Evolutionary conservation across 495 filamentous ascomycete species (phyloP), one percentile per base, ranked within the genome.

Genomic region (Hamigera avellanea): DNA sequence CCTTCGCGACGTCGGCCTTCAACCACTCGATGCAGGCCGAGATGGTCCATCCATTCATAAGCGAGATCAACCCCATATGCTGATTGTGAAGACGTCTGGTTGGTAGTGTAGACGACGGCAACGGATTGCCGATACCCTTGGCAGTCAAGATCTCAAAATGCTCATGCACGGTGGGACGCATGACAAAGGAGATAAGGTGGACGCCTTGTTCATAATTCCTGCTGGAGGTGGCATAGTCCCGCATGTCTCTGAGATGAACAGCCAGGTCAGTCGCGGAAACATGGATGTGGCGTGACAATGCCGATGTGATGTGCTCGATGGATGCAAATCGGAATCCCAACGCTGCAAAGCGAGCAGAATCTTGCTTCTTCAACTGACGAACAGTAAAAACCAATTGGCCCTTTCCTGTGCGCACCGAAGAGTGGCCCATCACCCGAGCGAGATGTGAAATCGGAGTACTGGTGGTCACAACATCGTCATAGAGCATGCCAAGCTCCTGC

Each of bases 301-400:
- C 69, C 3, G 68, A 69, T 8, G 72, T 63, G n/a, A 94, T 75
- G 32, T 86, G 80, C 15, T 70, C 66, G 14, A 81, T 60, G 6
- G 71, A 63, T 5, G 83, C 81, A 42, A 94, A 94, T 10, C 78
- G 71, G 49, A 75, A 91, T 0, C 88, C 87, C n/a, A 66, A 57
- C 2, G 77, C 74, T 39, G 76, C 68, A n/a, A 94, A 59, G 14
- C 69, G 70, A 34, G 65, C 55, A 6, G 73, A 67, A 13, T 80
- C 81, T 0, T 62, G 56, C 35, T 60, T 68, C 18, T 72, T 65
- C 2, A 83, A 63, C 23, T 67, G 68, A 10, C 80, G 80, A n/a
- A 88, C 80, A 14, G 89, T 67, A 42, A 93, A 88, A 43, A 95
- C 72, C 33, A 88, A 56, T 36, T 87, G 80, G 4, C 86, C 86